Evolutionary conservation across 1,284 basidiomycete genomes (phyloP).

Genomic region (Malassezia pachydermatis): DNA sequence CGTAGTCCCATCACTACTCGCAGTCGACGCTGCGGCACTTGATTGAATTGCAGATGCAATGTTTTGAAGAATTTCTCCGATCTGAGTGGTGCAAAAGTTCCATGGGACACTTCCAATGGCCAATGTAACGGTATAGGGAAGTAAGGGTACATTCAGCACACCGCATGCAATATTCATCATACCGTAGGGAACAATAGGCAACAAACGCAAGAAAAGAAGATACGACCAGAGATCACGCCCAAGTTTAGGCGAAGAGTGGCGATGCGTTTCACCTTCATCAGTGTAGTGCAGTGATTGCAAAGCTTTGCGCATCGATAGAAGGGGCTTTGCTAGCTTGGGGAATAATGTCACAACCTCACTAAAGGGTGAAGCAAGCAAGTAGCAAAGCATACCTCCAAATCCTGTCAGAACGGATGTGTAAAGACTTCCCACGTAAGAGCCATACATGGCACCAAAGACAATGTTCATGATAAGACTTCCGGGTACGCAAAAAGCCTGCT

Average conservation of each 20-base stretch:
- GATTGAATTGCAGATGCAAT: conserved; percentile 29
- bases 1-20: neutral
- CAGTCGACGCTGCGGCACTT: neutral
- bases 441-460: conserved; percentile 46
- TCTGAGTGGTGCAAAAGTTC: conserved; percentile 45
- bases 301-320: conserved; percentile 36
- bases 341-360: conserved; percentile 29
- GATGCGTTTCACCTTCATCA: neutral
- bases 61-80: conserved; percentile 42
- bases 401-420: conserved; percentile 41
- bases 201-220: conserved; percentile 36
- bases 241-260: neutral
- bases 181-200: conserved; percentile 46
- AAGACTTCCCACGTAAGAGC: conserved; percentile 36
- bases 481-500: conserved; percentile 44
- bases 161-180: conserved; percentile 47
- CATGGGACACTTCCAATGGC: conserved; percentile 41
- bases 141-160: conserved; percentile 39
- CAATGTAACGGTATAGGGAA: conserved; percentile 37
- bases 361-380: conserved; percentile 35
- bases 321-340: conserved; percentile 36
- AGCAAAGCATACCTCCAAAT: conserved; percentile 41
- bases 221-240: conserved; percentile 36
- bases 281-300: conserved; percentile 13
- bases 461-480: conserved; percentile 46